These are phyloP conservation scores for Asterella californica DNA, from an alignment of 225 moss, liverwort and hornwort species.

Conservation along the genomic window DNA sequence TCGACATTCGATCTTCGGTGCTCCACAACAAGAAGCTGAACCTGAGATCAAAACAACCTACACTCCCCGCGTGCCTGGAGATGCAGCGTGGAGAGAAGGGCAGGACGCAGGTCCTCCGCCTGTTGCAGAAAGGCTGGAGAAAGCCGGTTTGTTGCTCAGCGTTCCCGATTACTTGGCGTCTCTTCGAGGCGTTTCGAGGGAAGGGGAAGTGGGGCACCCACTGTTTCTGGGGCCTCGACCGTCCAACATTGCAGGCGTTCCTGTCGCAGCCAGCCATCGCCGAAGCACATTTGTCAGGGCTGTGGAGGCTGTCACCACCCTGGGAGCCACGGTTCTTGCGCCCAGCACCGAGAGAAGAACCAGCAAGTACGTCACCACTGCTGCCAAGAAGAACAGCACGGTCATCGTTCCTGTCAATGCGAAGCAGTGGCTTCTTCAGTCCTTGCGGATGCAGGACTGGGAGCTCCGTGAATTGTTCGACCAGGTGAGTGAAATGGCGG, in stretches of 20 bases:
- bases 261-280: constrained; percentile 45
- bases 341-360: constrained; percentile 51
- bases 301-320: constrained; percentile 58
- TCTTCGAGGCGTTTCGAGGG: constrained; percentile 59
- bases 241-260: constrained; percentile 52
- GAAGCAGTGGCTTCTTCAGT: constrained; percentile 93
- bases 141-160: constrained; percentile 35
- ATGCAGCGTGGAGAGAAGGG: constrained; percentile 45
- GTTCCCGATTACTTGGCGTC: constrained; percentile 60
- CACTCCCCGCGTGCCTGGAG: constrained; percentile 50
- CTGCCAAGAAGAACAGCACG: constrained; percentile 69
- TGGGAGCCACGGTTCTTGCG: constrained; percentile 49
- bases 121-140: constrained; percentile 34
- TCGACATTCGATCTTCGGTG: constrained; percentile 36
- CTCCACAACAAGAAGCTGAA: constrained; percentile 18
- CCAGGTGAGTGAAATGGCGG: constrained; percentile 33
- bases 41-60: constrained; percentile 33
- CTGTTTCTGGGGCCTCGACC: constrained; percentile 44
- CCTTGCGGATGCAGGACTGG: constrained; percentile 73
- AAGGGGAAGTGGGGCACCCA: constrained; percentile 32
- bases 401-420: constrained; percentile 79
- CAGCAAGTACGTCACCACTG: constrained; percentile 60
- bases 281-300: constrained; percentile 69
- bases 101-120: constrained; percentile 29
- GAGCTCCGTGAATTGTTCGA: constrained; percentile 89